Base-by-base conservation (phyloP, 2,329 filamentous ascomycete genomes). In the Aspergillus carbonarius region DNA sequence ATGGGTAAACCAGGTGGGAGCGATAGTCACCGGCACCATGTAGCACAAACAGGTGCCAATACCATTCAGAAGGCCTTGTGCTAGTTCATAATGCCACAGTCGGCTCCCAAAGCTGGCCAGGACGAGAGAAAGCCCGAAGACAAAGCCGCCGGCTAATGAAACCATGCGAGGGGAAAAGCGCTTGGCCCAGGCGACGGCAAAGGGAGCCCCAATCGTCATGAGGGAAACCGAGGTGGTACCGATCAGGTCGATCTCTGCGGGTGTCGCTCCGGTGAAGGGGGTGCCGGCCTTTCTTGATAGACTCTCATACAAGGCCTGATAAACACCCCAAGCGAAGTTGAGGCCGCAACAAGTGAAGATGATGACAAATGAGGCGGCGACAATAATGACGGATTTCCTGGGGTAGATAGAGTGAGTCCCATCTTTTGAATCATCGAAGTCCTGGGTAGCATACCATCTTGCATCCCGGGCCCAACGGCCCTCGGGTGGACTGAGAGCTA, bases 251-350 rank as follows among this genome's bases (percentile, higher is more conserved):
- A 78, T 78, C 32, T 69, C 56, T 2, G 74, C 74, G 0, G 76
- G 65, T 1, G 67, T 69, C n/a, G 73, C 71, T 13, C 68, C 67
- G 1, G 68, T 68, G 55, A 78, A 78, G 0, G 76, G 76, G 0
- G 66, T 70, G n/a, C 60, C 58, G 2, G 65, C 60, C 2, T 64
- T 10, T 5, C 64, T 59, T 5, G 71, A 62, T 61, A 76, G 66
- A 4, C 67, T 65, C 49, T 76, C 73, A 37, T 76, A 77, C 0
- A 76, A 66, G 5, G 70, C 74, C 65, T 78, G 74, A 47, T 76
- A 78, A 37, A 78, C 72, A 32, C 75, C 75, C 40, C 76, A 78
- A 9, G 72, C 68, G 54, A 78, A 78, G 47, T 71, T 73, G 18
- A 76, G 68, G 20, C 74, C 74, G 48, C 74, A 75, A 48, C 66